Evolutionary conservation across 2,329 filamentous ascomycete species (phyloP).

Genomic region (Mariannaea elegans): DNA sequence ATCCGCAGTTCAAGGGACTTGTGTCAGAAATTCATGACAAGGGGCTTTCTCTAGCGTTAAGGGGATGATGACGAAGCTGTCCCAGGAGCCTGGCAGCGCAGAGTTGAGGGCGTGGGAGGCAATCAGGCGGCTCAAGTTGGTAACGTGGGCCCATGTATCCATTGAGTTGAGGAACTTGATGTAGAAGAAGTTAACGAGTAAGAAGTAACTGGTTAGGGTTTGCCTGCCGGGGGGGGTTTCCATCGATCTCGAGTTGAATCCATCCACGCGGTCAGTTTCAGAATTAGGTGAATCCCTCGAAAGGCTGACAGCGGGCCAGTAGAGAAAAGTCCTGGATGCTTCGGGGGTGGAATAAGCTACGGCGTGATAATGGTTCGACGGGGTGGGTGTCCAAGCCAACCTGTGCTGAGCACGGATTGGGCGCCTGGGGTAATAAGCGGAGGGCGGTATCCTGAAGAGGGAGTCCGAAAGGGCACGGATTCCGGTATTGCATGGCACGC

Average conservation of each 20-base stretch:
- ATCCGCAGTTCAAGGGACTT: neutral
- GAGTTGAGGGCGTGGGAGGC: slow-evolving; percentile 17
- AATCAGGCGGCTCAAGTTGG: slow-evolving; percentile 19
- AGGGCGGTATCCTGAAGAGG: slow-evolving; percentile 23
- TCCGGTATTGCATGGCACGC: slow-evolving; percentile 31
- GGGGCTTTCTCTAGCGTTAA: neutral
- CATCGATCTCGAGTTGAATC: slow-evolving; percentile 30
- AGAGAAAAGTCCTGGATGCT: slow-evolving; percentile 17
- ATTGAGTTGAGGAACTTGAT: slow-evolving; percentile 9
- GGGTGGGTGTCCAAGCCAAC: slow-evolving; percentile 18
- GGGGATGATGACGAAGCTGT: slow-evolving; percentile 10
- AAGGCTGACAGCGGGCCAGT: slow-evolving; percentile 26
- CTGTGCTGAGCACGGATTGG: slow-evolving; percentile 32
- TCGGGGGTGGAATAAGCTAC: slow-evolving; percentile 13
- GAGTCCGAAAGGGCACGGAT: slow-evolving; percentile 28
- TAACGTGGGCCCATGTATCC: slow-evolving; percentile 14
- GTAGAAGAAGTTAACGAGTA: slow-evolving; percentile 21
- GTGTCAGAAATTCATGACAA: neutral
- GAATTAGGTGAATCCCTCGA: slow-evolving; percentile 38
- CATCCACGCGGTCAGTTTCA: slow-evolving; percentile 37
- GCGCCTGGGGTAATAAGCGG: slow-evolving; percentile 41
- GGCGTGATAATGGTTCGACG: slow-evolving; percentile 38
- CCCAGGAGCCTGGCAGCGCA: slow-evolving; percentile 9
- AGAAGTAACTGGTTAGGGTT: slow-evolving; percentile 14
- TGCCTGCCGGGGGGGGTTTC: slow-evolving; percentile 16